phyloP scores from a whole-genome alignment of 371 early-diverging fungal species.

The Mortierella sp. region DNA sequence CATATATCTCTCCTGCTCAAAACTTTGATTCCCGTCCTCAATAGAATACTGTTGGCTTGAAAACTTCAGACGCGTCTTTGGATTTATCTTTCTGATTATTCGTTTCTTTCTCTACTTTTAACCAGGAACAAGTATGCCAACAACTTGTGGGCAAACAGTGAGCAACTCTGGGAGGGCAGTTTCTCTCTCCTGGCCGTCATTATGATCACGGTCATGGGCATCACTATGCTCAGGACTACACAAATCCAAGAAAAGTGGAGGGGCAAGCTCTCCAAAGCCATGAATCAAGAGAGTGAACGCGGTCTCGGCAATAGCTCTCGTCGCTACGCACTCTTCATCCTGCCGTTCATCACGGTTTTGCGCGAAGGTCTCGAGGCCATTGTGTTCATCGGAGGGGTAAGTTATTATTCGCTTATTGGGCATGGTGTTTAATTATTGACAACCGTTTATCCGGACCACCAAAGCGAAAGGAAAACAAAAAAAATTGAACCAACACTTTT shows the following conservation, averaged over 20 bases:
- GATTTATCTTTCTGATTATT: too few species aligned
- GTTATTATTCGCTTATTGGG: too few species aligned
- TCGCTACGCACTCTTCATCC: slow-evolving; percentile 74
- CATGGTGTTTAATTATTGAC: too few species aligned
- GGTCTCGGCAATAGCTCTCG: slow-evolving; percentile 44
- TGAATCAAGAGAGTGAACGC: slow-evolving; percentile 54
- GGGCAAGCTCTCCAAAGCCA: slow-evolving; percentile 64
- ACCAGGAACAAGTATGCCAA: slow-evolving; percentile 60
- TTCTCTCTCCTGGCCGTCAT: slow-evolving; percentile 75
- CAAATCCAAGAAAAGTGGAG: slow-evolving; percentile 79
- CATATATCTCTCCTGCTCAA: too few species aligned
- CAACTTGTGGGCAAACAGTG: slow-evolving; percentile 79
- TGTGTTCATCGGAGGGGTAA: slow-evolving; percentile 87
- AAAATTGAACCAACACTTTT: too few species aligned
- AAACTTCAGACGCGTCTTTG: too few species aligned
- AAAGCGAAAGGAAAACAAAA: too few species aligned
- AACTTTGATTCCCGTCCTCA: too few species aligned
- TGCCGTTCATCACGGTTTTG: slow-evolving; percentile 84
- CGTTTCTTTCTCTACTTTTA: neutral
- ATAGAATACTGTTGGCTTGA: too few species aligned
- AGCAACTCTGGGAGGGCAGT: slow-evolving; percentile 84
- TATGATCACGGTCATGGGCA: slow-evolving; percentile 77
- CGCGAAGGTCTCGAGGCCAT: slow-evolving; percentile 87
- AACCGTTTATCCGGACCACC: too few species aligned
- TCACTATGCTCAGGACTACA: slow-evolving; percentile 77